A percentile compares a stretch with the other conserved stretches of the same genome.
Evolutionary conservation across 2,329 filamentous ascomycete species (phyloP).

Genomic region (Chlorencoelia australis): DNA sequence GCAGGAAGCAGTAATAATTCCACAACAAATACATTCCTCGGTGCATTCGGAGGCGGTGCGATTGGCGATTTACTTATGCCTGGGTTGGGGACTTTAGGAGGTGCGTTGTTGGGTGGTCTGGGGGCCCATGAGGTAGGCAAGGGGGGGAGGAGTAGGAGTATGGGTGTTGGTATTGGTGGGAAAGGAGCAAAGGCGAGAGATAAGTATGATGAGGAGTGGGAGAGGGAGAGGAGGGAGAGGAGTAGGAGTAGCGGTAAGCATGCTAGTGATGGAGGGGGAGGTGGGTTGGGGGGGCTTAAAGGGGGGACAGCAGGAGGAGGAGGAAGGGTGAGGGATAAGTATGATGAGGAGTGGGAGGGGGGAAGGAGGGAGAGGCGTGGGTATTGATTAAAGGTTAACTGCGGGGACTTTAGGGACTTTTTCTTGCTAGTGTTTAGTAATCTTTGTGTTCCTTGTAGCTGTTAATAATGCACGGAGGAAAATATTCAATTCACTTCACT

Average conservation of each 20-base stretch:
- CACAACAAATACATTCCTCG: conserved; percentile 18
- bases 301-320: neutral
- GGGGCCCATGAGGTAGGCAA: conserved; percentile 11
- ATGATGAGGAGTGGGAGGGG: conserved; percentile 10
- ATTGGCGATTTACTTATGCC: conserved; percentile 19
- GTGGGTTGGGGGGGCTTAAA: neutral
- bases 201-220: conserved; percentile 10
- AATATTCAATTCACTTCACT: too few species aligned
- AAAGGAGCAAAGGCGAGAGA: neutral
- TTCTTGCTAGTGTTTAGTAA: too few species aligned
- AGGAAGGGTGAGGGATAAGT: conserved; percentile 2
- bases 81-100: conserved; percentile 17
- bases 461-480: too few species aligned
- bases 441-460: too few species aligned
- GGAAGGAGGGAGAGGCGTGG: conserved; percentile 6
- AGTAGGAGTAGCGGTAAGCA: conserved; percentile 10
- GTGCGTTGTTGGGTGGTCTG: conserved; percentile 15
- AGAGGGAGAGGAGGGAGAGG: conserved; percentile 6
- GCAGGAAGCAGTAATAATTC: too few species aligned
- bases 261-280: conserved; percentile 11
- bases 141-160: neutral
- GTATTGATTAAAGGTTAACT: conserved; percentile 6
- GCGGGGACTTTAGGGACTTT: neutral
- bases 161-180: conserved; percentile 1
- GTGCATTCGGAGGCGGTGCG: conserved; percentile 15